These are phyloP conservation scores for Aureobasidium vineae DNA, from an alignment of 2,329 filamentous ascomycete genomes.

Conservation along the genomic window DNA sequence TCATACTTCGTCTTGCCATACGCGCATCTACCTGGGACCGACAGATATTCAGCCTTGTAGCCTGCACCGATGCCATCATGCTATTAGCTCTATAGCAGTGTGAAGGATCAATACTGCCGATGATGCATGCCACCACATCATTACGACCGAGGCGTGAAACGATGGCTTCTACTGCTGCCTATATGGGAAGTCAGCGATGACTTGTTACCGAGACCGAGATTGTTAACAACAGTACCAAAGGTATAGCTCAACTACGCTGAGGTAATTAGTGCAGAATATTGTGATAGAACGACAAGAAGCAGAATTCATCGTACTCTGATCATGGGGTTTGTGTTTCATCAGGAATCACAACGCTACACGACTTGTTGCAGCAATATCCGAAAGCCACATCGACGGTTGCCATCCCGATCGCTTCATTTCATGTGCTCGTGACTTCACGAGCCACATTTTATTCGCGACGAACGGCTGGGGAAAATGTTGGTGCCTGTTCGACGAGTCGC, in stretches of 20 bases:
- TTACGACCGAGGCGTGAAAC: not conserved
- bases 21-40: not conserved
- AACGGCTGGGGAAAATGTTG: constrained; percentile 13
- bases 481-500: not conserved
- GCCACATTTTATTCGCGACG: constrained; percentile 1
- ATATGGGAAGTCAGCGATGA: too few species aligned
- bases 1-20: not conserved
- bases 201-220: too few species aligned
- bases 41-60: not conserved
- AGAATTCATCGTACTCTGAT: too few species aligned
- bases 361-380: not conserved
- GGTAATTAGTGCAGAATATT: not conserved
- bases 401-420: constrained; percentile 4
- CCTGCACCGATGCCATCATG: not conserved
- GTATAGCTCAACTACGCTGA: not conserved
- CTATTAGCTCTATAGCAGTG: too few species aligned
- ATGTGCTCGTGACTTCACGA: not conserved
- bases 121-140: not conserved
- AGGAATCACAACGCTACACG: not conserved
- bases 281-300: too few species aligned
- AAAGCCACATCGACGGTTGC: not conserved
- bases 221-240: not conserved
- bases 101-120: not conserved
- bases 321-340: not conserved
- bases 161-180: too few species aligned